Conservation (phyloP, 2,329 filamentous ascomycete genomes). For the Calonectria hongkongensis region DNA sequence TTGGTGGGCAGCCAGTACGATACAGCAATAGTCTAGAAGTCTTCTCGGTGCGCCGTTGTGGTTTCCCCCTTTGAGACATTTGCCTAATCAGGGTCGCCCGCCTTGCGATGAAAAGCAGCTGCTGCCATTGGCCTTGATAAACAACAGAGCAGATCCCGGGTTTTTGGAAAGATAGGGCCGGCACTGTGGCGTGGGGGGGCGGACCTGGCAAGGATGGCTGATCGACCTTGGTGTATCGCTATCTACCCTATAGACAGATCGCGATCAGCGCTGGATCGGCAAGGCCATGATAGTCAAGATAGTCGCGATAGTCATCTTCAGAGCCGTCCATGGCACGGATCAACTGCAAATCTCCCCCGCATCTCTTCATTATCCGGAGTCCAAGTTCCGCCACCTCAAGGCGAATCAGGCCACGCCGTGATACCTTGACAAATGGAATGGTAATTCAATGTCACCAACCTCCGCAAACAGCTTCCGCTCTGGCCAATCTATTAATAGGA, state of each 20-base stretch:
- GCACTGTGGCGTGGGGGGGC: neutral
- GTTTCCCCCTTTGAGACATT: slow-evolving; percentile 1
- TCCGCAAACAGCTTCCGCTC: slow-evolving; percentile 5
- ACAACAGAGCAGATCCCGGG: slow-evolving; percentile 7
- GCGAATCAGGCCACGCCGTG: neutral
- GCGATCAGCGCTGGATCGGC: neutral
- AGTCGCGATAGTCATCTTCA: neutral
- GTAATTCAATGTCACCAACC: slow-evolving; percentile 10
- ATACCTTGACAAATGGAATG: neutral
- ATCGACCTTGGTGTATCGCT: neutral
- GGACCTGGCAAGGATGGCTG: neutral
- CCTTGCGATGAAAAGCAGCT: neutral
- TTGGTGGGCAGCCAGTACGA: neutral
- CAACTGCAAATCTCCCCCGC: slow-evolving; percentile 5
- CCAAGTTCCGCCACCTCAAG: slow-evolving; percentile 2
- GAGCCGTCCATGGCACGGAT: neutral
- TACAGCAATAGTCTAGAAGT: slow-evolving; percentile 6
- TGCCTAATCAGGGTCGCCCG: neutral
- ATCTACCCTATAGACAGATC: slow-evolving; percentile 17
- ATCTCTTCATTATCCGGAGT: slow-evolving; percentile 15
- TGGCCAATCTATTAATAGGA: slow-evolving; percentile 21
- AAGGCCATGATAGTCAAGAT: too few species aligned
- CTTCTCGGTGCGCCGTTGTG: neutral
- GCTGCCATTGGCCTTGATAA: slow-evolving; percentile 5
- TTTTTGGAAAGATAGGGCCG: slow-evolving; percentile 3